A percentile compares a stretch with the other conserved stretches of the same genome.
phyloP scores from a whole-genome alignment of 352 stramenopile genomes.

The Phytophthora foliorum region DNA sequence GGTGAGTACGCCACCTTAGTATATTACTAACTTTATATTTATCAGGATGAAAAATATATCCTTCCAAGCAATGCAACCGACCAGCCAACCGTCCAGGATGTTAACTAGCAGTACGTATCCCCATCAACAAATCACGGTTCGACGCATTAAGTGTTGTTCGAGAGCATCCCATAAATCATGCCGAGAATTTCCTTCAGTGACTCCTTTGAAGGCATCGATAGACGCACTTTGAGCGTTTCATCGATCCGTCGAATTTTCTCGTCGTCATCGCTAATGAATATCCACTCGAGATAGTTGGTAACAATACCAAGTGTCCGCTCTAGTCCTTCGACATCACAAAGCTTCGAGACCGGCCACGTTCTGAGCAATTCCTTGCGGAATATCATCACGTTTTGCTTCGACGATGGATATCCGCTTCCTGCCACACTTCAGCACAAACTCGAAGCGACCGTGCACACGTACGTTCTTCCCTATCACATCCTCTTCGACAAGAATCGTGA shows the following conservation, averaged over 20 bases:
- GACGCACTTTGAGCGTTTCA: neutral
- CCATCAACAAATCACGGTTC: no score
- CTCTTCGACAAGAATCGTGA: constrained; percentile 32
- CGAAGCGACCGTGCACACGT: constrained; percentile 27
- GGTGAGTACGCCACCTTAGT: no score
- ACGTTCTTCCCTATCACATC: constrained; percentile 31
- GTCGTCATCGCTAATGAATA: constrained; percentile 34
- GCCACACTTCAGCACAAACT: constrained; percentile 40
- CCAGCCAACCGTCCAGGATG: no score
- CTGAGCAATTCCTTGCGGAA: constrained; percentile 31
- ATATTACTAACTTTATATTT: no score
- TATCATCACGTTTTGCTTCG: constrained; percentile 29
- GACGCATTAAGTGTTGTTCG: constrained; percentile 1
- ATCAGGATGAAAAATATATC: no score
- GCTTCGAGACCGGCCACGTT: constrained; percentile 33
- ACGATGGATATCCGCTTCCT: constrained; percentile 31
- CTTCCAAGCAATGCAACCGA: no score
- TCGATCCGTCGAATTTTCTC: constrained; percentile 20
- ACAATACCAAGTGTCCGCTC: constrained; percentile 32
- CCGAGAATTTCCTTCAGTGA: constrained; percentile 11
- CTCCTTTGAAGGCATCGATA: constrained; percentile 8
- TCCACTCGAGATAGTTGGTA: constrained; percentile 36
- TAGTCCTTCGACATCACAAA: constrained; percentile 31
- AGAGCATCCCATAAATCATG: constrained; percentile 22
- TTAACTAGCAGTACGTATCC: no score